Base-by-base conservation (phyloP, 1,139 yeast genomes). In the Nakaseomyces uthaithaninus region DNA sequence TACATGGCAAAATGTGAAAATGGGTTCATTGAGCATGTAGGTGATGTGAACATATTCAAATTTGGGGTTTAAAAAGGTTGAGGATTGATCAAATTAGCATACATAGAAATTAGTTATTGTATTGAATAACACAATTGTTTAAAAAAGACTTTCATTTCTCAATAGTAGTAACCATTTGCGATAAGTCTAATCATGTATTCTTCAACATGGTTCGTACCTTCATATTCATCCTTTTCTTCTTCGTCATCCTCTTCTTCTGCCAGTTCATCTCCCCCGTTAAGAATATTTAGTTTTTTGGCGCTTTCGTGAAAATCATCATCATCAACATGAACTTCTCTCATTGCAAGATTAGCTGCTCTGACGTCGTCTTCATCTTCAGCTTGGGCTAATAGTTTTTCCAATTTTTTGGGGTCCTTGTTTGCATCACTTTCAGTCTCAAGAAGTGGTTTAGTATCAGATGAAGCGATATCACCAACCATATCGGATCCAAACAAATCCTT, bases 341-440 rank as follows among this genome's bases (percentile, higher is more conserved):
- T 71, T 0, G 98, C 98, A 27, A 77, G 77, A 49, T 72, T 81
- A 0, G 97, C 97, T 1, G 99, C 99, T 4, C 74, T 76, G 15
- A 94, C 82, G 66, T 93, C 99, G 42, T 91, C 96, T 41, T 79
- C 96, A 59, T 93, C 98, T 64, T 91, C 98, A 0, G 95, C 98
- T 57, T 83, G 89, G 1, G 94, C 94, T 48, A 91, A 68, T 3
- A 78, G 80, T 46, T 69, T 75, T 14, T 80, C 83, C 45, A 86
- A 71, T 33, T 69, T 75, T 28, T 70, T 49, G 14, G 58, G 57
- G 42, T 50, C 58, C 27, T 48, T 52, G 30, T 46, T 47, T 2
- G 51, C 56, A 3, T 52, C 52, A 3, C 62, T 49, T 31, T 60
- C 66, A 12, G 60, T 61, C 38, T 53, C 52, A 33, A 66, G 45